Percentiles rank a stretch among this genome's conserved stretches.
Conservation (phyloP, 2,329 filamentous ascomycete genomes). For the Penicillium aurantiogriseum region DNA sequence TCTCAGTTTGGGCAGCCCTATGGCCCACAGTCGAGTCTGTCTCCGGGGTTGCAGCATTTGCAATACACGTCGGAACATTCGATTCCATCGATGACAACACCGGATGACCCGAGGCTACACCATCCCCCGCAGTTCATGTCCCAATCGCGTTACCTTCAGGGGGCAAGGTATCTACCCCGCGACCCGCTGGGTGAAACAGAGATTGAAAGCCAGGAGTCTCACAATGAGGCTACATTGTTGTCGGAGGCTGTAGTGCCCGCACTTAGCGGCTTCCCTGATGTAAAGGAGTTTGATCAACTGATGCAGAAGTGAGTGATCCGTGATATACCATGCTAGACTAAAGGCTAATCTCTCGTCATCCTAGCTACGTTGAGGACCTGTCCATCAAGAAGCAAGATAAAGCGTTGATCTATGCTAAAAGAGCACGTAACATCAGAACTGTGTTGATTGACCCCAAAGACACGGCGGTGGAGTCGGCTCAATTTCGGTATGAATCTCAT, state of each 20-base stretch:
- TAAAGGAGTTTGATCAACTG: constrained; percentile 47
- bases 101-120: constrained; percentile 36
- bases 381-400: constrained; percentile 54
- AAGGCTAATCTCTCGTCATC: neutral
- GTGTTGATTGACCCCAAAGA: constrained; percentile 52
- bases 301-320: constrained; percentile 43
- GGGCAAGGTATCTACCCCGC: constrained; percentile 35
- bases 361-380: constrained; percentile 50
- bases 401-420: constrained; percentile 49
- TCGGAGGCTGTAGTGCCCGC: constrained; percentile 47
- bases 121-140: constrained; percentile 35
- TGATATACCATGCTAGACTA: neutral
- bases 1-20: constrained; percentile 38
- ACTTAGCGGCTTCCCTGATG: constrained; percentile 46
- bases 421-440: constrained; percentile 49
- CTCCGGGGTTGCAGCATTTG: constrained; percentile 32
- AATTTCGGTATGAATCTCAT: constrained; percentile 45
- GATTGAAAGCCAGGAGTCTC: constrained; percentile 47
- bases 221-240: constrained; percentile 43
- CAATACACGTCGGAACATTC: constrained; percentile 35
- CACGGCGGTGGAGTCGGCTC: constrained; percentile 51
- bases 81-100: constrained; percentile 32
- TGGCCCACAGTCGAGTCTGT: constrained; percentile 33
- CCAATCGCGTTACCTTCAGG: constrained; percentile 33
- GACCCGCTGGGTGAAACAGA: constrained; percentile 38